Evolutionary conservation across 2,329 filamentous ascomycete species (phyloP), one percentile per base, ranked within the genome.

Genomic region (Pyricularia sp.): DNA sequence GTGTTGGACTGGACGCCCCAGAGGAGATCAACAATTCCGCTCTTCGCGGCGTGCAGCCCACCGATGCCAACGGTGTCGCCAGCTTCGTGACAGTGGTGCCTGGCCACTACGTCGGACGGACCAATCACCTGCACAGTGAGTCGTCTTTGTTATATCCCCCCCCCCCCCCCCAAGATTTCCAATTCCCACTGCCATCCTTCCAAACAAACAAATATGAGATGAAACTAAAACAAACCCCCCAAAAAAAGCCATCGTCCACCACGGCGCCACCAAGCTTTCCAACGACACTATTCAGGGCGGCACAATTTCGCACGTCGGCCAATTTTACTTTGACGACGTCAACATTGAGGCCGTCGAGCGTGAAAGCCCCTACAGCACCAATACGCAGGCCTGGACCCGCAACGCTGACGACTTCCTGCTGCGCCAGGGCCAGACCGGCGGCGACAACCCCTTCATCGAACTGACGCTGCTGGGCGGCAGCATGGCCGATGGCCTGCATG

Each of bases 371-470:
- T 81, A 82, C 69, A 78, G 72, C 69, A 75, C 75, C 28, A 82
- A 81, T 70, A 73, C 68, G 55, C 77, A 77, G 71, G 66, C 74
- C 0, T 65, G 70, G 63, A 78, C 75, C n/a, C 68, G 70, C 14
- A 78, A 77, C 70, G 68, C 74, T 4, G 64, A 9, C 1, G 76
- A 79, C 67, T 68, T 71, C 65, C 76, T 74, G 69, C 76, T 74
- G 17, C 72, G 73, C 17, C 75, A 76, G 68, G 73, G 74, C 6
- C 74, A 75, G 2, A 76, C 71, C 6, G 63, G 72, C 28, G 72
- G 74, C 30, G 77, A 76, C 70, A 82, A 85, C 69, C 85, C 85
- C 0, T 81, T 86, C 73, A 78, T 84, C 12, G 82, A 87, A 73
- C 85, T 84, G 50, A 67, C 69, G 2, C 25, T 66, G 59, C 66